These are phyloP conservation scores for Pseudomassariella vexata DNA, from an alignment of 2,329 filamentous ascomycete genomes.

Conservation along the genomic window DNA sequence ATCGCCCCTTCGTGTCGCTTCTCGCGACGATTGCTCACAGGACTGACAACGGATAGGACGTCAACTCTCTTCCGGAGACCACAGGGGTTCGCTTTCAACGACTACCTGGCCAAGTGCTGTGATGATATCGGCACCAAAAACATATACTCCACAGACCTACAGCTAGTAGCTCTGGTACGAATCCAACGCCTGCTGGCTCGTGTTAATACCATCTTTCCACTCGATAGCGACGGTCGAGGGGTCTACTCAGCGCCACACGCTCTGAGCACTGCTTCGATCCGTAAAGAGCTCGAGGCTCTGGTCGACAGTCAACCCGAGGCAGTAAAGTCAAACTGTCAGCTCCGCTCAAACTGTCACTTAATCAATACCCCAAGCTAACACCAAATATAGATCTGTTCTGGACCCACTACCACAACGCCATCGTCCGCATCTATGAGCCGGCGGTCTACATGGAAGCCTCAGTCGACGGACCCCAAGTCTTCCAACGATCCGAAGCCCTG, in stretches of 20 bases:
- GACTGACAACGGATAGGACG: too few relatives aligned
- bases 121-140: too few relatives aligned
- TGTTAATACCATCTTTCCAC: background rate
- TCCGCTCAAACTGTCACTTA: too few relatives aligned
- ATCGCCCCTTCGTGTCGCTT: too few relatives aligned
- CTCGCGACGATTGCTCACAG: too few relatives aligned
- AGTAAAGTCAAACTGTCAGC: background rate
- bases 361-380: background rate
- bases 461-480: too few relatives aligned
- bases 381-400: background rate
- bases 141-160: background rate
- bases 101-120: too few relatives aligned
- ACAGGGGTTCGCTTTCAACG: too few relatives aligned
- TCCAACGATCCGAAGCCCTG: background rate
- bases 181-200: background rate
- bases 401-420: background rate
- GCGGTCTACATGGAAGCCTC: background rate
- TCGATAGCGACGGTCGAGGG: too few relatives aligned
- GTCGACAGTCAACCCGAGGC: background rate
- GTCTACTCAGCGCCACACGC: too few relatives aligned
- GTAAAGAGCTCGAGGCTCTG: background rate
- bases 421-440: constrained; percentile 1
- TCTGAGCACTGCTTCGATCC: too few relatives aligned
- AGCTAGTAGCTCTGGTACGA: background rate
- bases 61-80: too few relatives aligned